Conservation (phyloP, 805 yeast genomes). For the Saturnispora silvae region DNA sequence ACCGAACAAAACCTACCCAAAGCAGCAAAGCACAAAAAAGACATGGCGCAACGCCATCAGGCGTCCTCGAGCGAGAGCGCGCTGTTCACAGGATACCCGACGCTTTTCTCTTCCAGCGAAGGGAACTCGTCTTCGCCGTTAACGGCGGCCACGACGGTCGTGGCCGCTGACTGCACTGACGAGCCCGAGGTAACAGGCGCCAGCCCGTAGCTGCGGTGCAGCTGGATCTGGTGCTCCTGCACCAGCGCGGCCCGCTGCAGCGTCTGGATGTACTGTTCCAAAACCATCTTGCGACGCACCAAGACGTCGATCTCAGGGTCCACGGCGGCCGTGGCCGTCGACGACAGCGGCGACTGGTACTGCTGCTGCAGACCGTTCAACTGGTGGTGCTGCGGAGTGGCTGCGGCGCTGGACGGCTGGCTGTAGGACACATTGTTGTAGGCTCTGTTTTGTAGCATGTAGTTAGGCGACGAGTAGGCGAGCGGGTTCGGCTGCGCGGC, state of each 20-base stretch:
- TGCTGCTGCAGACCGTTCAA: neutral
- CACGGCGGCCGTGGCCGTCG: neutral
- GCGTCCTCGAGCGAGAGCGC: no score
- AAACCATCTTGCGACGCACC: neutral
- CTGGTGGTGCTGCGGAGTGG: neutral
- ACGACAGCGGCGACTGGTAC: neutral
- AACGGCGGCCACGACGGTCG: no score
- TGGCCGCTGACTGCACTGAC: no score
- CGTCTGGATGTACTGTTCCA: slow-evolving; percentile 4
- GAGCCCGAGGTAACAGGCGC: no score
- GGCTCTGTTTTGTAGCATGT: neutral
- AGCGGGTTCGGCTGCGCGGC: neutral
- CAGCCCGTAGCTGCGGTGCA: no score
- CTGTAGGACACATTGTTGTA: neutral
- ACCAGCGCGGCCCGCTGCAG: slow-evolving; percentile 4
- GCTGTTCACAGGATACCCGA: no score
- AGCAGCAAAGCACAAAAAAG: no score
- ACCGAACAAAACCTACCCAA: no score
- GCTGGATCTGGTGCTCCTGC: neutral
- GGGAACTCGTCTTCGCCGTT: no score
- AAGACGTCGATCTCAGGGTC: slow-evolving; percentile 3
- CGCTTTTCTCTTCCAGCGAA: no score
- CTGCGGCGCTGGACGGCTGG: neutral
- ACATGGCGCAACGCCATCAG: no score
- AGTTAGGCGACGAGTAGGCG: neutral